Conservation (phyloP, 2,329 filamentous ascomycete genomes). For the Dactylellina parvicollis region DNA sequence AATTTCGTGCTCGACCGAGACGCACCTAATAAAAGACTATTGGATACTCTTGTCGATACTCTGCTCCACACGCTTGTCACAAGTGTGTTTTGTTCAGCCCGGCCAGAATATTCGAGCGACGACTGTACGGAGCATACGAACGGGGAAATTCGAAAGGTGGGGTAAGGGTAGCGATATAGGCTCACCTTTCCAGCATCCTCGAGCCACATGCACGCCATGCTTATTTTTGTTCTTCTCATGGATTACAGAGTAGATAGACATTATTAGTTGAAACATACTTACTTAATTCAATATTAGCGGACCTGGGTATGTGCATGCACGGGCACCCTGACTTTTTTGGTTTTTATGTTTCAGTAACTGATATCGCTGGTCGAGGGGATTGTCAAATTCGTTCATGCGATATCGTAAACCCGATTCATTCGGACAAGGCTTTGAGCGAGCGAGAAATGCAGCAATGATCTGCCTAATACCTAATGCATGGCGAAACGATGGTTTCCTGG, state of each 20-base stretch:
- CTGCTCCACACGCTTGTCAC: not conserved
- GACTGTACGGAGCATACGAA: not conserved
- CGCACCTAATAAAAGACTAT: conserved; percentile 44
- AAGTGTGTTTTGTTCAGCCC: conserved; percentile 9
- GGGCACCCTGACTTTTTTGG: conserved; percentile 14
- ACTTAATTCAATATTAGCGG: conserved; percentile 29
- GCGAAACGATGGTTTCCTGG: conserved; percentile 28
- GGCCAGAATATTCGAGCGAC: not conserved
- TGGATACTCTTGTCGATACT: conserved; percentile 4
- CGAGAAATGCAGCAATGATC: conserved; percentile 36
- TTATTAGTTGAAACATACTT: conserved; percentile 37
- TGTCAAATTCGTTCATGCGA: conserved; percentile 34
- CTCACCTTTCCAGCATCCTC: not conserved
- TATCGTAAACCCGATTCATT: conserved; percentile 21
- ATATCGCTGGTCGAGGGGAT: conserved; percentile 25
- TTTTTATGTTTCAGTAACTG: conserved; percentile 24
- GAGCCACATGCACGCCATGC: conserved; percentile 40
- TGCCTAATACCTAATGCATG: conserved; percentile 22
- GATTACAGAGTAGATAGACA: not conserved
- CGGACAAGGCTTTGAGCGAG: conserved; percentile 16
- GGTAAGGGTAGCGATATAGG: conserved; percentile 12
- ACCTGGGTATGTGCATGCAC: no score
- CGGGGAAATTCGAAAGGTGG: conserved; percentile 16
- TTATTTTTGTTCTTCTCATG: conserved; percentile 34
- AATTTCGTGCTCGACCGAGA: conserved; percentile 26